Evolutionary conservation across 495 filamentous ascomycete species (phyloP).

Genomic region (Pyrenula massariospora): DNA sequence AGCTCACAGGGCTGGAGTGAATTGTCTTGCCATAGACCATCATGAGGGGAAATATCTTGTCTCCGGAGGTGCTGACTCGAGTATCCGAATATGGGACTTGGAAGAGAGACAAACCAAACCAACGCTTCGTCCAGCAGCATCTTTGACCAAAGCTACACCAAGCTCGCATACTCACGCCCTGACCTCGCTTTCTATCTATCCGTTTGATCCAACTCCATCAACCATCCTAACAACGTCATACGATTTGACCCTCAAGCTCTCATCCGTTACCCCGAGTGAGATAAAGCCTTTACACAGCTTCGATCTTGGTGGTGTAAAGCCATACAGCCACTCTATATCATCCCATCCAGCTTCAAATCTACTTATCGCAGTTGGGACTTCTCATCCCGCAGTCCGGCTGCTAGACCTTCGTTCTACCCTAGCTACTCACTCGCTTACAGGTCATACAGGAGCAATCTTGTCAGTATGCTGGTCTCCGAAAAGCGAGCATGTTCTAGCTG

Average conservation of each 20-base stretch:
- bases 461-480: constrained; percentile 70
- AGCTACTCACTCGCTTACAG: constrained; percentile 62
- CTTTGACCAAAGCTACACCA: constrained; percentile 28
- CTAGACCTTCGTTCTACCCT: constrained; percentile 73
- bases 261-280: constrained; percentile 43
- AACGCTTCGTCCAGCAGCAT: constrained; percentile 22
- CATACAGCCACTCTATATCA: constrained; percentile 66
- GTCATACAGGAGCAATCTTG: constrained; percentile 60
- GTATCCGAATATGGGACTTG: constrained; percentile 75
- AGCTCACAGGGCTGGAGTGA: constrained; percentile 68
- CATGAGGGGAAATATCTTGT: constrained; percentile 71
- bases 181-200: constrained; percentile 78
- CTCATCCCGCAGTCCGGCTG: constrained; percentile 66
- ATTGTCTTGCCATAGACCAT: constrained; percentile 59
- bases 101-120: constrained; percentile 28
- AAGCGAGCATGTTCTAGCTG: constrained; percentile 66
- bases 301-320: constrained; percentile 47
- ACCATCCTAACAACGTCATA: constrained; percentile 76
- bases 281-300: constrained; percentile 50
- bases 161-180: constrained; percentile 63
- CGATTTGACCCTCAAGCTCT: constrained; percentile 74
- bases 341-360: constrained; percentile 56
- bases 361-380: constrained; percentile 73
- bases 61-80: constrained; percentile 71
- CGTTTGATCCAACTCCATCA: constrained; percentile 58